A percentile compares a stretch with the other conserved stretches of the same genome.
phyloP scores from a whole-genome alignment of 2,329 filamentous ascomycete species.

The Elsinoe necatrix region DNA sequence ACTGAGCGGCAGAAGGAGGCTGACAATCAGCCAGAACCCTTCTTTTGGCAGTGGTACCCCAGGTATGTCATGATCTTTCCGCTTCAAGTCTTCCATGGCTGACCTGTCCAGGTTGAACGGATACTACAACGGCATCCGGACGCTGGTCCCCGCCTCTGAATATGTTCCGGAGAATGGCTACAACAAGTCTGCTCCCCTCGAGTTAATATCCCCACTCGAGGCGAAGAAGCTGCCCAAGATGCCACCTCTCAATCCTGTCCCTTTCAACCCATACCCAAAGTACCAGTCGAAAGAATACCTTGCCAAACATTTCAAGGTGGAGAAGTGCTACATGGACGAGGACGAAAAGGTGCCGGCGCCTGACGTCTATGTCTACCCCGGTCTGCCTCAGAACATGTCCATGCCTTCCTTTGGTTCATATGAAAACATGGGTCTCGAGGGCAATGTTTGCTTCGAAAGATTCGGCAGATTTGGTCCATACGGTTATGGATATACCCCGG shows the following conservation, averaged over 20 bases:
- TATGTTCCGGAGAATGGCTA: slow-evolving; percentile 40
- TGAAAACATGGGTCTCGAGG: slow-evolving; percentile 38
- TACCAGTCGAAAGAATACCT: slow-evolving; percentile 37
- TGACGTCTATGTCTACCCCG: slow-evolving; percentile 57
- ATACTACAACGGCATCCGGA: slow-evolving; percentile 42
- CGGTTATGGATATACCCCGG: slow-evolving; percentile 41
- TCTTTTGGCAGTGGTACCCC: slow-evolving; percentile 39
- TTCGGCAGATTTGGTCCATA: slow-evolving; percentile 44
- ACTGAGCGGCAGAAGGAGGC: slow-evolving; percentile 23
- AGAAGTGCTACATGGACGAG: slow-evolving; percentile 56
- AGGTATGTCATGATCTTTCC: slow-evolving; percentile 26
- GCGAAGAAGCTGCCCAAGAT: slow-evolving; percentile 19
- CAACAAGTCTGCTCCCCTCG: slow-evolving; percentile 32
- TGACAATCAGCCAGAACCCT: slow-evolving; percentile 30
- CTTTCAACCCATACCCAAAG: slow-evolving; percentile 41
- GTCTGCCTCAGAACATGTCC: slow-evolving; percentile 42
- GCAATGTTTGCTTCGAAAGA: slow-evolving; percentile 44
- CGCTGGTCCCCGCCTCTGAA: slow-evolving; percentile 36
- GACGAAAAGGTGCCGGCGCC: slow-evolving; percentile 49
- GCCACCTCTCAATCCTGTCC: slow-evolving; percentile 31
- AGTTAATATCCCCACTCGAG: slow-evolving; percentile 22
- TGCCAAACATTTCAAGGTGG: slow-evolving; percentile 44
- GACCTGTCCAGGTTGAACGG: slow-evolving; percentile 32
- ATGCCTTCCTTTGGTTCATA: slow-evolving; percentile 43
- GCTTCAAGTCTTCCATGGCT: background rate